phyloP scores from a whole-genome alignment of 139 green algal species.

The Microglena sp. region DNA sequence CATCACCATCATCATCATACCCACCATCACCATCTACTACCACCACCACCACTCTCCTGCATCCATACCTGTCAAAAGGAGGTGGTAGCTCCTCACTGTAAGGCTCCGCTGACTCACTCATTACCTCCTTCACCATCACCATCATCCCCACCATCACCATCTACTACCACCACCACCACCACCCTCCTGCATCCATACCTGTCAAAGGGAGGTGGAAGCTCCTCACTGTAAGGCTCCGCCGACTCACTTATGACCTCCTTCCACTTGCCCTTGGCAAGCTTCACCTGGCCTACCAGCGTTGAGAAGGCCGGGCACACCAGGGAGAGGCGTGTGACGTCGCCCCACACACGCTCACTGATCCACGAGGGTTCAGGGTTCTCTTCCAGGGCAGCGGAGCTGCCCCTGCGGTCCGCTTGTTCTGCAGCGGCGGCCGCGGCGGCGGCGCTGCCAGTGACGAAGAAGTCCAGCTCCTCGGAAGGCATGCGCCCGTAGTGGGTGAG shows the following conservation, averaged over 20 bases:
- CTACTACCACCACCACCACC: background rate
- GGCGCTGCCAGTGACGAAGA: slow-evolving; percentile 36
- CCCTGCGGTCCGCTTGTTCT: background rate
- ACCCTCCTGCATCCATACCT: background rate
- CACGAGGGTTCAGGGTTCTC: slow-evolving; percentile 54
- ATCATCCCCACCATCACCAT: background rate
- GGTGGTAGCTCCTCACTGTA: background rate
- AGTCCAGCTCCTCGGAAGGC: slow-evolving; percentile 38
- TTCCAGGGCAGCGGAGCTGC: background rate
- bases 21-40: background rate
- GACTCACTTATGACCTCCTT: slow-evolving; percentile 16
- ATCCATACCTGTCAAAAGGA: no score
- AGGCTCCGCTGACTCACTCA: background rate
- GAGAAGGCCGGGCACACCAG: background rate
- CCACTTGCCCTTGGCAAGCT: background rate
- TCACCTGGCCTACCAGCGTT: slow-evolving; percentile 13
- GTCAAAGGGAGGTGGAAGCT: no score
- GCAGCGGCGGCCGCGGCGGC: slow-evolving; percentile 2
- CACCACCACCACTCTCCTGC: background rate
- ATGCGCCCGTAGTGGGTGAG: slow-evolving; percentile 30
- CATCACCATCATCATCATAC: no score
- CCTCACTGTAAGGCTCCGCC: background rate
- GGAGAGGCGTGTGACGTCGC: slow-evolving; percentile 45
- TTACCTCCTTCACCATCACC: background rate
- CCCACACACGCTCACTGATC: slow-evolving; percentile 60